phyloP scores from a whole-genome alignment of 768 basidiomycete species.

The Suillus decipiens region DNA sequence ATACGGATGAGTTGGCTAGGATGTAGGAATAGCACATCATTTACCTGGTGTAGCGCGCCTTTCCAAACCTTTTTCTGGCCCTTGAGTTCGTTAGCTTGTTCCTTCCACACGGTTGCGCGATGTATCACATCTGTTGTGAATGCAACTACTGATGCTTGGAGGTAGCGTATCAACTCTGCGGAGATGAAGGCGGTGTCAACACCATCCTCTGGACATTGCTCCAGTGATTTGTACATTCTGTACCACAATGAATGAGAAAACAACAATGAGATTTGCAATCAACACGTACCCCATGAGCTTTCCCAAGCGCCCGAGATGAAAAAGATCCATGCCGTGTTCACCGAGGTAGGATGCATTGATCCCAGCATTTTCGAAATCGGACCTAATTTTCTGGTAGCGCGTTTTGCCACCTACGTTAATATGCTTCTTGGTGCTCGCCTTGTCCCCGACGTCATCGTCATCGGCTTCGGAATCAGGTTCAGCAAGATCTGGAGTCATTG shows the following conservation, averaged over 20 bases:
- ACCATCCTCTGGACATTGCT: conserved; percentile 23
- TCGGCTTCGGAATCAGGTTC: conserved; percentile 15
- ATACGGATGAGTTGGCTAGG: background rate
- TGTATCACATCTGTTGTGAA: conserved; percentile 56
- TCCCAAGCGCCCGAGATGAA: conserved; percentile 38
- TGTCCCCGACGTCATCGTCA: conserved; percentile 10
- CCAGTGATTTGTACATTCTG: conserved; percentile 30
- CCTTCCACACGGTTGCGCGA: conserved; percentile 52
- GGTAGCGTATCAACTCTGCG: conserved; percentile 44
- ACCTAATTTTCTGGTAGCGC: conserved; percentile 46
- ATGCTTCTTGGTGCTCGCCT: conserved; percentile 14
- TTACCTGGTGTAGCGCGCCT: conserved; percentile 17
- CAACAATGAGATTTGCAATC: conserved; percentile 26
- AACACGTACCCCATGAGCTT: conserved; percentile 44
- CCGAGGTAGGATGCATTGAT: conserved; percentile 47
- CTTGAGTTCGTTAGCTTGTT: conserved; percentile 61
- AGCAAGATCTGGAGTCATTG: conserved; percentile 13
- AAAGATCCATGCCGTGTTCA: conserved; percentile 43
- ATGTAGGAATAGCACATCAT: background rate
- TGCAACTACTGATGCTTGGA: conserved; percentile 46
- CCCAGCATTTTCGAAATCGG: conserved; percentile 42
- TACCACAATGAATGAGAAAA: conserved; percentile 16
- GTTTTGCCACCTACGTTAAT: conserved; percentile 37
- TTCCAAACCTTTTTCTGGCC: conserved; percentile 62
- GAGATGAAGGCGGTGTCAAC: conserved; percentile 25